Evolutionary conservation across 768 basidiomycete species (phyloP).

Genomic region (Amanita molliuscula): DNA sequence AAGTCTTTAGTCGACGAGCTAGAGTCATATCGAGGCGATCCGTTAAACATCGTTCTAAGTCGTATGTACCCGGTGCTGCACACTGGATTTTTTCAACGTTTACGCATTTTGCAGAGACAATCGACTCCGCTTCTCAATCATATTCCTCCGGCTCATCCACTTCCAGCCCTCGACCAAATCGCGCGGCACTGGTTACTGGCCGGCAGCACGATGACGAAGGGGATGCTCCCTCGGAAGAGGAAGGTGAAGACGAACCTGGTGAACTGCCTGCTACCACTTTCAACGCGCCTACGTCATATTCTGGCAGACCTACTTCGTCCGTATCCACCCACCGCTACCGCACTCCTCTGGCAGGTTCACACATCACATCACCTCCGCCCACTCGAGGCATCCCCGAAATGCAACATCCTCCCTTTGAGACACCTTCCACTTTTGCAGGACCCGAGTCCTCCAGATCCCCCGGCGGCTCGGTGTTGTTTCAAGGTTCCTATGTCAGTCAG

Average conservation of each 20-base stretch:
- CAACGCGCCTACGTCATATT: slow-evolving; percentile 22
- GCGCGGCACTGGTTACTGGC: neutral
- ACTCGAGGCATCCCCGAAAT: slow-evolving; percentile 39
- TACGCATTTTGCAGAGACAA: slow-evolving; percentile 22
- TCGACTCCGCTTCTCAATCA: slow-evolving; percentile 42
- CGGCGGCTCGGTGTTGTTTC: slow-evolving; percentile 23
- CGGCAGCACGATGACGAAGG: slow-evolving; percentile 16
- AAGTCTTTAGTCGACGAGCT: slow-evolving; percentile 68
- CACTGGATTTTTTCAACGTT: neutral
- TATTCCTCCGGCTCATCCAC: slow-evolving; percentile 56
- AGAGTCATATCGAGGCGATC: slow-evolving; percentile 64
- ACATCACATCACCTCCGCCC: slow-evolving; percentile 47
- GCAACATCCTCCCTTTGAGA: slow-evolving; percentile 71
- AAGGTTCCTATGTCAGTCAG: slow-evolving; percentile 25
- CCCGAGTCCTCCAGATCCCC: slow-evolving; percentile 27
- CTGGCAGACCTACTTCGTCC: slow-evolving; percentile 64
- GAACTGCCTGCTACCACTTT: slow-evolving; percentile 26
- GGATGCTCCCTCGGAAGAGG: slow-evolving; percentile 31
- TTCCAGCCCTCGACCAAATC: slow-evolving; percentile 25
- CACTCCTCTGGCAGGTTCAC: slow-evolving; percentile 60
- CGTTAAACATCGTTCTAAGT: slow-evolving; percentile 52
- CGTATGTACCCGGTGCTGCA: slow-evolving; percentile 28
- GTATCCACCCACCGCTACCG: slow-evolving; percentile 70
- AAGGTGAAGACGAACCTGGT: slow-evolving; percentile 36
- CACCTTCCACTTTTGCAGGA: slow-evolving; percentile 62